Percentiles rank a stretch among this genome's conserved stretches.
Evolutionary conservation across 176 grass and related monocot species (phyloP).

Genomic region (Hsuehochloa calcarea): DNA sequence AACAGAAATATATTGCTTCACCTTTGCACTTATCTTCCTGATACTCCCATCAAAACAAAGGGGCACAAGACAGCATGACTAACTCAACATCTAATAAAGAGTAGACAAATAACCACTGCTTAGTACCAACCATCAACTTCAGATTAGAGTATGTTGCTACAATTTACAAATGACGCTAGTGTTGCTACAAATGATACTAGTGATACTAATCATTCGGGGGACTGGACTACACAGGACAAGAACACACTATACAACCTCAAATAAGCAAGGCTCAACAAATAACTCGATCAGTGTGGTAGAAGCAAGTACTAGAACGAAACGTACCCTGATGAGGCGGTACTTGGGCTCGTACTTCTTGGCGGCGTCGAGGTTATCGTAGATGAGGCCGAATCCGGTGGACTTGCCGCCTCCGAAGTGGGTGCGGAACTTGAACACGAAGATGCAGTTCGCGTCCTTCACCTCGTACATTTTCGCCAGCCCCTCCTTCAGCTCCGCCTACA

Average conservation of each 20-base stretch:
- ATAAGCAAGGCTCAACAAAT: not conserved
- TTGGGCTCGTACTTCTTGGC: constrained; percentile 96
- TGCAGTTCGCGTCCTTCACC: constrained; percentile 81
- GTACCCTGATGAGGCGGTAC: constrained; percentile 95
- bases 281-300: not conserved
- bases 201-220: not conserved
- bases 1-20: not conserved
- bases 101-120: not conserved
- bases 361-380: constrained; percentile 75
- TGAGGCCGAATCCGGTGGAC: constrained; percentile 87
- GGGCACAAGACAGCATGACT: not conserved
- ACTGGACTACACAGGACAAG: not conserved
- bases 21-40: not conserved
- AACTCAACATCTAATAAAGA: not conserved
- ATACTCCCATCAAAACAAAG: not conserved
- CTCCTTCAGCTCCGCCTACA: constrained; percentile 83
- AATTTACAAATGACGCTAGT: not conserved
- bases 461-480: constrained; percentile 71
- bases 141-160: not conserved
- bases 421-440: constrained; percentile 96
- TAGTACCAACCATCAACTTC: not conserved
- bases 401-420: constrained; percentile 98
- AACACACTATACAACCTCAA: not conserved
- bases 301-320: not conserved
- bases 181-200: not conserved